Evolutionary conservation across 345 rosid species (phyloP), one percentile per base, ranked within the genome.

Genomic region (Corymbia maculata): DNA sequence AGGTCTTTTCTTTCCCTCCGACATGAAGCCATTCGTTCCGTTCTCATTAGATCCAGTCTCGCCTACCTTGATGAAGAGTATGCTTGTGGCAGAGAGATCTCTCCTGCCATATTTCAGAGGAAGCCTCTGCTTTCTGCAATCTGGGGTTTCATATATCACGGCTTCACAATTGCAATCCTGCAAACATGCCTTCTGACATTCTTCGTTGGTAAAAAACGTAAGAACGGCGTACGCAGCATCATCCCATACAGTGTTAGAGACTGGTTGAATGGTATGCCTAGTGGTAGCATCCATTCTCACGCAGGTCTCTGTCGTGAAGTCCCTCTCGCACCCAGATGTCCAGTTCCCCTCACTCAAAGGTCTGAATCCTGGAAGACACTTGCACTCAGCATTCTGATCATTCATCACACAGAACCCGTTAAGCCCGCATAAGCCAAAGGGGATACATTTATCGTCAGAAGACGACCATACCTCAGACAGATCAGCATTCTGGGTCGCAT

Each of bases 311-410:
- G 86, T 61, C 19, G 49, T 42, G 49, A 75, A 75, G 82, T 75
- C 19, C 49, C 90, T 79, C 52, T 47, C 86, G 19, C 94, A 92
- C 45, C 93, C 89, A 7, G 89, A 52, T 45, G 64, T 68, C 89
- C 53, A 52, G 50, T 87, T 85, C 52, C 86, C 59, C 6, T n/a
- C 28, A 52, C 26, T 30, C 26, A 51, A 59, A 19, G 15, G 2
- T 30, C 9, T 45, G 13, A 51, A 79, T 53, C 91, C 91, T 6
- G 88, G 88, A 84, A 90, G 86, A 50, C 89, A 90, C 32, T 51
- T 45, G 57, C 90, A 88, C 3, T 8, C 44, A 5, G 44, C 85
- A 13, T 28, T 42, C 8, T 28, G 45, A 47, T 86, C 88, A 15
- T 36, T 44, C 57, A 49, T 4, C 42, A 13, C 52, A 51, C 90